A percentile compares a stretch with the other conserved stretches of the same genome.
Conservation (phyloP, 768 basidiomycete genomes). For the Nevesoporus exiguus region DNA sequence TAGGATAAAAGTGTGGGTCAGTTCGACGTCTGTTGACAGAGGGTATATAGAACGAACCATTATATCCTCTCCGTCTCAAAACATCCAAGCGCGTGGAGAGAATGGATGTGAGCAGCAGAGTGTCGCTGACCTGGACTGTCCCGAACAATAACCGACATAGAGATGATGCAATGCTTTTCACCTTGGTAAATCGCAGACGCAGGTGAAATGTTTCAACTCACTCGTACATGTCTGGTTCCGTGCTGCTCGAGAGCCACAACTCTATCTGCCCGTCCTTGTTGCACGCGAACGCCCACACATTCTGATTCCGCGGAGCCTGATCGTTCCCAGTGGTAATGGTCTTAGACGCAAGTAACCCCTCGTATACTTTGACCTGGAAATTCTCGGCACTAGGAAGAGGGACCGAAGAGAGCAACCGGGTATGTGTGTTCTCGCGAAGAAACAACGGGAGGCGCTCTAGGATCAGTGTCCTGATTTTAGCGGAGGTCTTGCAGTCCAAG, state of each 20-base stretch:
- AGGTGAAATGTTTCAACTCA: too few species aligned
- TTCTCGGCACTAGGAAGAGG: slow-evolving; percentile 55
- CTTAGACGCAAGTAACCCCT: slow-evolving; percentile 61
- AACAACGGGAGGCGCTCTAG: slow-evolving; percentile 87
- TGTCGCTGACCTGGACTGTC: slow-evolving; percentile 78
- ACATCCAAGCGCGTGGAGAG: slow-evolving; percentile 85
- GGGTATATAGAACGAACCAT: slow-evolving; percentile 46
- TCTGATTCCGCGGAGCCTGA: slow-evolving; percentile 51
- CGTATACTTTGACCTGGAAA: slow-evolving; percentile 67
- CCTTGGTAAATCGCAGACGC: too few species aligned
- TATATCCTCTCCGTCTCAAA: slow-evolving; percentile 80
- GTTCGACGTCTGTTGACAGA: too few species aligned
- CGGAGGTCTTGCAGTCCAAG: slow-evolving; percentile 42
- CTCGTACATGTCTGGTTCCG: slow-evolving; percentile 90
- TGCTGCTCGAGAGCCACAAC: slow-evolving; percentile 72
- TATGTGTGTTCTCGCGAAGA: slow-evolving; percentile 81
- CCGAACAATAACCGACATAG: slow-evolving; percentile 79
- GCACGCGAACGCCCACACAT: slow-evolving; percentile 70
- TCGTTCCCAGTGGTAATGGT: slow-evolving; percentile 51
- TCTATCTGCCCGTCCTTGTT: slow-evolving; percentile 59
- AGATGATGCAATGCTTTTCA: slow-evolving; percentile 72
- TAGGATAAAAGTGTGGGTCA: slow-evolving; percentile 27
- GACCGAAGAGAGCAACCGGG: slow-evolving; percentile 56
- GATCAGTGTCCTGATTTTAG: slow-evolving; percentile 57
- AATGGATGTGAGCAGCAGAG: slow-evolving; percentile 88